Evolutionary conservation across 306 rosid species (phyloP), one percentile per base, ranked within the genome.

Genomic region (Sindora glabra): DNA sequence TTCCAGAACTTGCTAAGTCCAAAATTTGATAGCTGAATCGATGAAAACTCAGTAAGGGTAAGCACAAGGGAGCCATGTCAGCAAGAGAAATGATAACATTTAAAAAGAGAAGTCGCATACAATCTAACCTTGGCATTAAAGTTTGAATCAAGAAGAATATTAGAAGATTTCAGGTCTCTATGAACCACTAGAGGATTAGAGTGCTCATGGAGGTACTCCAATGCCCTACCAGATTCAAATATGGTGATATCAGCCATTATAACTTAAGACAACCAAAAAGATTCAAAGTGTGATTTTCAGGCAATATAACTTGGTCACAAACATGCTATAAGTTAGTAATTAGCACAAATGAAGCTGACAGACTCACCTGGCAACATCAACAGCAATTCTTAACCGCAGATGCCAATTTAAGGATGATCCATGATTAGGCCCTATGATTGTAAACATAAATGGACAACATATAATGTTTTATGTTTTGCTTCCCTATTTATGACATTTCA

Each of bases 191-290:
- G 88, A 40, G 92, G 96, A 79, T 79, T 79, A 46, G 81, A 78
- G 48, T 85, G 86, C 78, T 91, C 97, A 6, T 91, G 96, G 64
- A 91, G 96, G 79, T 83, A 83, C 69, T 91, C 96, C 72, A 91
- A 65, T 37, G 91, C 97, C 71, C 97, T 91, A 64, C 24, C 39
- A 73, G 42, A 57, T 71, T 25, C 21, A 46, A 65, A 41, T 18
- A 65, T 53, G 14, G n/a, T 14, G 37, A 54, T 38, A 50, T 42
- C 17, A 53, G 45, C 47, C 36, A 54, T 14, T 42, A 53, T 64
- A 34, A n/a, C 30, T 47, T 52, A 15, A 57, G 41, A 60, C 33
- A 50, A 44, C 42, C 22, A 1, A 3, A 38, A 15, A 39, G 14
- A 26, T 37, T 12, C 3, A n/a, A n/a, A n/a, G n/a, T n/a, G n/a